A percentile compares a stretch with the other conserved stretches of the same genome.
phyloP scores from a whole-genome alignment of 2,329 filamentous ascomycete species.

The Aureobasidium vineae region DNA sequence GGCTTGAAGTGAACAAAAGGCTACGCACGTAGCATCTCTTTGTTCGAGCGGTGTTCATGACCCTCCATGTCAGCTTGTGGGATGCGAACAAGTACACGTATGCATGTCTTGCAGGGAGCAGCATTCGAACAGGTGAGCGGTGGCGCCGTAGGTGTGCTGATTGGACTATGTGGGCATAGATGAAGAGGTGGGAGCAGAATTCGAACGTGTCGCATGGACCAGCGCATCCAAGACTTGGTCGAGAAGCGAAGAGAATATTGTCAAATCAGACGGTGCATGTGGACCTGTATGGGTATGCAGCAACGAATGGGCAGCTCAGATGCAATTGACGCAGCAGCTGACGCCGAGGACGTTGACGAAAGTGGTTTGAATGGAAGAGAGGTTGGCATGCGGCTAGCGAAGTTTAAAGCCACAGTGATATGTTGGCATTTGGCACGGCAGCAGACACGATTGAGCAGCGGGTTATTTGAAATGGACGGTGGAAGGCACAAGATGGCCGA shows the following conservation, averaged over 20 bases:
- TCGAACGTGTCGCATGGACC: neutral
- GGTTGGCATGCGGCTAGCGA: neutral
- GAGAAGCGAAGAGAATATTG: no score
- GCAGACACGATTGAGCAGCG: neutral
- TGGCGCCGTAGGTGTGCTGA: neutral
- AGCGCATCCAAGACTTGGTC: neutral
- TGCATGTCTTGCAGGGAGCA: neutral
- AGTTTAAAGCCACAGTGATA: neutral
- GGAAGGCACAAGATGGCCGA: neutral
- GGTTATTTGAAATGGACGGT: no score
- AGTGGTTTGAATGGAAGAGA: neutral
- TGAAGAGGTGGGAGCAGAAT: neutral
- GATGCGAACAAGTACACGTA: neutral
- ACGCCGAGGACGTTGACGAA: neutral
- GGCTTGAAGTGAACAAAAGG: neutral
- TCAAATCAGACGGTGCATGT: neutral
- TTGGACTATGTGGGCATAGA: neutral
- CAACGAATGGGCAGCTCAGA: neutral
- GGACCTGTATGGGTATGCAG: neutral
- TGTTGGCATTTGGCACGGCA: neutral
- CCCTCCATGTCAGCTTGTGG: slow-evolving; percentile 3
- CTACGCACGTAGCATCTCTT: slow-evolving; percentile 13
- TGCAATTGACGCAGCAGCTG: neutral
- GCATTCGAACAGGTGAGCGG: neutral
- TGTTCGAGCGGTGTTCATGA: neutral